Evolutionary conservation across 176 grass and related monocot species (phyloP).

Genomic region (Thinopyrum elongatum): DNA sequence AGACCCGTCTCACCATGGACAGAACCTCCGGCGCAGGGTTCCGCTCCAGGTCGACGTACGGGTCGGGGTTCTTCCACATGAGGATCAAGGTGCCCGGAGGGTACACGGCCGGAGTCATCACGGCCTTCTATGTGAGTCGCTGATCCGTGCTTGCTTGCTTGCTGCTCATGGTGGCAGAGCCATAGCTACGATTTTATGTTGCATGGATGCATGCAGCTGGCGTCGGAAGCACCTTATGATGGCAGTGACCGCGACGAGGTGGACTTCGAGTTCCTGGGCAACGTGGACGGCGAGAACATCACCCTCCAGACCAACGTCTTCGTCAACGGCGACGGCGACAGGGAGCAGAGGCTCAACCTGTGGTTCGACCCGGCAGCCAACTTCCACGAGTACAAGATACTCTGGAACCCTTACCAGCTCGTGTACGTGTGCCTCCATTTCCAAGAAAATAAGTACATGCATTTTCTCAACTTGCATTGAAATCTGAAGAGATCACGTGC

Average conservation of each 20-base stretch:
- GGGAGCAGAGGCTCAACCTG: slow-evolving; percentile 54
- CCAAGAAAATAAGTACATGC: not conserved
- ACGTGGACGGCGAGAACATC: slow-evolving; percentile 49
- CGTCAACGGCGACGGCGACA: slow-evolving; percentile 41
- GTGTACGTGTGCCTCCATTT: slow-evolving; percentile 39
- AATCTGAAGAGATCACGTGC: not conserved
- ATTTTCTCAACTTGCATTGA: not conserved
- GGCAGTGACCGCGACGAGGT: slow-evolving; percentile 43
- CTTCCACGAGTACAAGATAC: slow-evolving; percentile 72
- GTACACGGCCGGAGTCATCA: slow-evolving; percentile 65
- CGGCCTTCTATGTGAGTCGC: slow-evolving; percentile 9
- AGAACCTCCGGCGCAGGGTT: slow-evolving; percentile 67
- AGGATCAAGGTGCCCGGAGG: slow-evolving; percentile 59
- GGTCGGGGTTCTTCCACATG: slow-evolving; percentile 67
- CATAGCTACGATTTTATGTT: not conserved
- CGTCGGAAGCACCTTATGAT: slow-evolving; percentile 27
- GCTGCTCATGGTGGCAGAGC: not conserved
- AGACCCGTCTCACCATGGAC: slow-evolving; percentile 65
- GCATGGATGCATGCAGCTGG: slow-evolving; percentile 2
- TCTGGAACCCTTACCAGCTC: slow-evolving; percentile 84
- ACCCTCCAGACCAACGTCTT: slow-evolving; percentile 78
- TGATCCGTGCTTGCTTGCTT: not conserved
- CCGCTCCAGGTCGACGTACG: slow-evolving; percentile 50
- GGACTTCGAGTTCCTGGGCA: slow-evolving; percentile 77
- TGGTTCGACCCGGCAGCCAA: slow-evolving; percentile 79